Percentiles rank a stretch among this genome's conserved stretches.
These are phyloP conservation scores for Diaporthe australafricana DNA, from an alignment of 2,329 filamentous ascomycete species.

Conservation along the genomic window DNA sequence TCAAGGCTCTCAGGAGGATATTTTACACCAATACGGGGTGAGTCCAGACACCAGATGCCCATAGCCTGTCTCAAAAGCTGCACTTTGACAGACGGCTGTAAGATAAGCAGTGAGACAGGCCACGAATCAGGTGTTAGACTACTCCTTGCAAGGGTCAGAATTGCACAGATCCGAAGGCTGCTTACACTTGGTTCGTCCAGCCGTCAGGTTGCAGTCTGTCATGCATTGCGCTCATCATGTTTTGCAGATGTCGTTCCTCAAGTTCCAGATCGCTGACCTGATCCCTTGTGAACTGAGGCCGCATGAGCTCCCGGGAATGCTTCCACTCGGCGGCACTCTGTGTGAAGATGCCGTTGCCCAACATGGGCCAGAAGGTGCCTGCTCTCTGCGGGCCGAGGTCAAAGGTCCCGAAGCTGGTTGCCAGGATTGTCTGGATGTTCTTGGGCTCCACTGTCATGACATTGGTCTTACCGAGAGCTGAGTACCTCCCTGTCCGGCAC, in stretches of 20 bases:
- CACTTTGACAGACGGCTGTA: too few relatives aligned
- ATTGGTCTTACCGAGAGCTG: constrained; percentile 10
- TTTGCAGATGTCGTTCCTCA: constrained; percentile 54
- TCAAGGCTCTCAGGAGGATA: too few relatives aligned
- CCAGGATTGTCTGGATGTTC: constrained; percentile 35
- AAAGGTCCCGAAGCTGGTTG: constrained; percentile 33
- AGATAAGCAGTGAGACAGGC: too few relatives aligned
- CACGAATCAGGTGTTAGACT: too few relatives aligned
- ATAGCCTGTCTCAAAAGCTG: too few relatives aligned
- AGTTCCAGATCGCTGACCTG: constrained; percentile 57
- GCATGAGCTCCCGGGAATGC: constrained; percentile 47
- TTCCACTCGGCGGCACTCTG: constrained; percentile 49
- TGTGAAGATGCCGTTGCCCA: constrained; percentile 52
- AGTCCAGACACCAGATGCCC: too few relatives aligned
- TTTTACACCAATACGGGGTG: too few relatives aligned
- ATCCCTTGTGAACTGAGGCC: constrained; percentile 48
- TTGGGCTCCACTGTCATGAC: constrained; percentile 30
- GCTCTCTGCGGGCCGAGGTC: constrained; percentile 31
- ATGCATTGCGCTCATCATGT: constrained; percentile 43
- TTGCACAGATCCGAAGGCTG: too few relatives aligned
- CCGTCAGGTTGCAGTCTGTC: constrained; percentile 47
- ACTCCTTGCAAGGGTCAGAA: too few relatives aligned
- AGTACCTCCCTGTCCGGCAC: not conserved
- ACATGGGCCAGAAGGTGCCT: constrained; percentile 41
- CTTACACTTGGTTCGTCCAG: constrained; percentile 47